Conservation (phyloP, 164 flowering plant genomes). For the Macadamia integrifolia region DNA sequence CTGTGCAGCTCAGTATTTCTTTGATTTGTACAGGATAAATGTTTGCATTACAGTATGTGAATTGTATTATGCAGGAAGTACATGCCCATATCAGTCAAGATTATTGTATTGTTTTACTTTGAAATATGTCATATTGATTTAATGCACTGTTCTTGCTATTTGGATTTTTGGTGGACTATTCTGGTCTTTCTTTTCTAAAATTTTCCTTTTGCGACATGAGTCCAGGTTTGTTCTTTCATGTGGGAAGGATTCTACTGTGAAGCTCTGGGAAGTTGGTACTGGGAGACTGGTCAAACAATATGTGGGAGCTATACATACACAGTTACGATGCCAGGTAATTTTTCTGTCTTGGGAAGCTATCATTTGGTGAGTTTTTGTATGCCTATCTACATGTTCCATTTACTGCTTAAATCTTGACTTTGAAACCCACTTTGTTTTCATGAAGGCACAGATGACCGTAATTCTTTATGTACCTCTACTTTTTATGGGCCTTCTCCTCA, state of each 20-base stretch:
- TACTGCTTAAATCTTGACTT: neutral
- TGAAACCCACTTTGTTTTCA: neutral
- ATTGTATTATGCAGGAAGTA: neutral
- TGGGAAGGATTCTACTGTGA: constrained; percentile 77
- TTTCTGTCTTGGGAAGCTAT: neutral
- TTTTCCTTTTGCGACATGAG: neutral
- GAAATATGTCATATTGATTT: neutral
- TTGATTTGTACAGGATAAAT: neutral
- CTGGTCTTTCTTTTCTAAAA: neutral
- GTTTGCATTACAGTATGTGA: neutral
- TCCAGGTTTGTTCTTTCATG: constrained; percentile 74
- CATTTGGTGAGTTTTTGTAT: neutral
- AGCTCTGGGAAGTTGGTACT: constrained; percentile 82
- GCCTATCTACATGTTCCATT: neutral
- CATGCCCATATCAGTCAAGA: neutral
- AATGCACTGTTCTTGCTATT: neutral
- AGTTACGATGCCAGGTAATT: constrained; percentile 67
- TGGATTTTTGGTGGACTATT: neutral
- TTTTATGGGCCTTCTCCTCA: no score
- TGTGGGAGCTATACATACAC: constrained; percentile 64
- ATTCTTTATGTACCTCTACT: no score
- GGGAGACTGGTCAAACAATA: constrained; percentile 83
- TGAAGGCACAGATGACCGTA: neutral
- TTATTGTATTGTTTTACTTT: neutral
- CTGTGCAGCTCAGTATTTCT: neutral